A percentile compares a stretch with the other conserved stretches of the same genome.
phyloP scores from a whole-genome alignment of 2,329 filamentous ascomycete species.

The Ophiosphaerella narmari region DNA sequence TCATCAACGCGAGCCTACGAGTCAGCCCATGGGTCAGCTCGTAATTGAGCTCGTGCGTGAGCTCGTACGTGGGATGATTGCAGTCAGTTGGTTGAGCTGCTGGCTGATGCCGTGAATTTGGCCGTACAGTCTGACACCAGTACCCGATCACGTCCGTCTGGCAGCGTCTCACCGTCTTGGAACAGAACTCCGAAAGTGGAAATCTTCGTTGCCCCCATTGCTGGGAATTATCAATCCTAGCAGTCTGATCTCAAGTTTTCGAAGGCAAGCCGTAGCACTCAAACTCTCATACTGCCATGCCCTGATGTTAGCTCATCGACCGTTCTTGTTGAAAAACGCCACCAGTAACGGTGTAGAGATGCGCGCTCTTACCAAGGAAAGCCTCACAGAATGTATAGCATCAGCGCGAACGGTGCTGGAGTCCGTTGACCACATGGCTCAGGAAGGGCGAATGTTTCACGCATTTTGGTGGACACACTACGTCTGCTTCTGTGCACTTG shows the following conservation, averaged over 20 bases:
- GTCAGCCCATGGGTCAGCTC: too few species aligned
- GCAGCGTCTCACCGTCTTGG: conserved; percentile 47
- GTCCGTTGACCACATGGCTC: conserved; percentile 46
- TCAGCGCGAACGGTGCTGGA: conserved; percentile 48
- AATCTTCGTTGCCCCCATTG: conserved; percentile 47
- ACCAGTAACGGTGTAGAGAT: conserved; percentile 22
- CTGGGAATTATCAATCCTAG: conserved; percentile 52
- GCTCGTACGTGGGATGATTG: too few species aligned
- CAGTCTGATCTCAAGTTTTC: conserved; percentile 53
- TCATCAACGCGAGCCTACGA: too few species aligned
- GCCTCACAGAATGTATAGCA: conserved; percentile 50
- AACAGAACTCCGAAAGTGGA: conserved; percentile 43
- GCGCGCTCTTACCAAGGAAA: conserved; percentile 39
- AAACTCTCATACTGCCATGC: conserved; percentile 42
- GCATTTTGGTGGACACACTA: conserved; percentile 58
- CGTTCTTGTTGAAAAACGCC: conserved; percentile 31
- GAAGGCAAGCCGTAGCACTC: conserved; percentile 37
- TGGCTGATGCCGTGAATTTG: too few species aligned
- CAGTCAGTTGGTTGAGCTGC: too few species aligned
- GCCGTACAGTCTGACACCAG: too few species aligned
- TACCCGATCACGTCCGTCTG: conserved; percentile 44
- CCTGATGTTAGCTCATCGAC: conserved; percentile 42
- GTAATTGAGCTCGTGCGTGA: too few species aligned
- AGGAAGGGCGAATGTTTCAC: conserved; percentile 46
- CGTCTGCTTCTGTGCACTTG: conserved; percentile 55